Conservation (phyloP, 2,329 filamentous ascomycete genomes). For the Claviceps maximensis region DNA sequence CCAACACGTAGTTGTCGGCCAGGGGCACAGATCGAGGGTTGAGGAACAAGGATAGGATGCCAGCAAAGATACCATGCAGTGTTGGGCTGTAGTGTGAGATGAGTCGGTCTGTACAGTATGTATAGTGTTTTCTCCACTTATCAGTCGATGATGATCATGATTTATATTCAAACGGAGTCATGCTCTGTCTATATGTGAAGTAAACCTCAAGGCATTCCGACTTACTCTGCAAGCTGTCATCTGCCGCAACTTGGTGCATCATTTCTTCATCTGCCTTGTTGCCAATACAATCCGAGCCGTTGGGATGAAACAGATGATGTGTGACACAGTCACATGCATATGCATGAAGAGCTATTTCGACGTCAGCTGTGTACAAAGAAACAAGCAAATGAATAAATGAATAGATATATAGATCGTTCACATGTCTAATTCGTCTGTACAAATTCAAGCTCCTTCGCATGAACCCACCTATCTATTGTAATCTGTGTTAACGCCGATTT, state of each 20-base stretch:
- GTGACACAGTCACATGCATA: conserved; percentile 59
- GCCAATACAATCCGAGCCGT: conserved; percentile 47
- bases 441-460: not conserved
- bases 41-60: conserved; percentile 32
- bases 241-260: conserved; percentile 56
- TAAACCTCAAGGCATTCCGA: conserved; percentile 16
- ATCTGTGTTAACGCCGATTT: too few relatives aligned
- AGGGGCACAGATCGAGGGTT: conserved; percentile 44
- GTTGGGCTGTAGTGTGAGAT: conserved; percentile 43
- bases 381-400: too few relatives aligned
- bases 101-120: conserved; percentile 36
- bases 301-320: conserved; percentile 55
- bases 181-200: not conserved
- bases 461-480: conserved; percentile 3
- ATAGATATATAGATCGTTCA: too few relatives aligned
- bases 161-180: not conserved
- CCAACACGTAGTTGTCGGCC: conserved; percentile 45
- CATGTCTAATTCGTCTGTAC: not conserved
- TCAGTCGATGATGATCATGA: not conserved
- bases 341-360: conserved; percentile 36
- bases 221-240: conserved; percentile 56
- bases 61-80: conserved; percentile 33
- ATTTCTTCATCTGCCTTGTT: conserved; percentile 43
- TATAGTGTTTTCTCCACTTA: not conserved
- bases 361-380: not conserved